A percentile compares a stretch with the other conserved stretches of the same genome.
These are phyloP conservation scores for Mycena galopus DNA, from an alignment of 768 basidiomycete species.

Conservation along the genomic window DNA sequence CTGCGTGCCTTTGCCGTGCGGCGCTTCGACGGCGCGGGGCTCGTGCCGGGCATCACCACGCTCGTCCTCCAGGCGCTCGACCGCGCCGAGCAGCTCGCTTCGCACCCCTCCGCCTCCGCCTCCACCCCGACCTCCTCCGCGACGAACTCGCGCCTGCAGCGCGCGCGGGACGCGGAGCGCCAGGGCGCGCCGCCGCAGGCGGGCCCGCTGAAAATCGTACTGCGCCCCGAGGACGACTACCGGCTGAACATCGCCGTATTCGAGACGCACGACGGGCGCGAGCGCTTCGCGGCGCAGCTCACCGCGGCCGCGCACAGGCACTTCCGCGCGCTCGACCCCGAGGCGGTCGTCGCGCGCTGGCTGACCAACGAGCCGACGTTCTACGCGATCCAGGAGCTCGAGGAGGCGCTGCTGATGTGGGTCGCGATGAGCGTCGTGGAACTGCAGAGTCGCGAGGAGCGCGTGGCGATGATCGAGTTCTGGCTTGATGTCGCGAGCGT, in stretches of 20 bases:
- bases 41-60: constrained; percentile 45
- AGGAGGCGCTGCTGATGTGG: constrained; percentile 49
- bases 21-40: constrained; percentile 41
- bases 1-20: constrained; percentile 43
- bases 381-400: constrained; percentile 45
- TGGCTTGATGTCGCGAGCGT: constrained; percentile 63
- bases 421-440: constrained; percentile 52
- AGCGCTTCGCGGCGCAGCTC: constrained; percentile 61
- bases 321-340: constrained; percentile 56
- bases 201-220: constrained; percentile 41
- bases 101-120: no score
- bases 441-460: constrained; percentile 32
- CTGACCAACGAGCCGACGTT: constrained; percentile 45
- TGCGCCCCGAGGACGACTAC: constrained; percentile 44
- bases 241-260: constrained; percentile 50
- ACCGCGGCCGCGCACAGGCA: constrained; percentile 53
- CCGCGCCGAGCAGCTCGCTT: constrained; percentile 26
- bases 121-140: no score
- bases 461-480: constrained; percentile 51
- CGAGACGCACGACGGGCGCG: constrained; percentile 50
- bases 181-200: constrained; percentile 35
- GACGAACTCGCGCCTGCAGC: constrained; percentile 20
- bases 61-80: constrained; percentile 48
- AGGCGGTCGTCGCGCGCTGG: constrained; percentile 58
- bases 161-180: constrained; percentile 24